Evolutionary conservation across 2,329 filamentous ascomycete genomes (phyloP).

Genomic region (Xylariaceae sp.): DNA sequence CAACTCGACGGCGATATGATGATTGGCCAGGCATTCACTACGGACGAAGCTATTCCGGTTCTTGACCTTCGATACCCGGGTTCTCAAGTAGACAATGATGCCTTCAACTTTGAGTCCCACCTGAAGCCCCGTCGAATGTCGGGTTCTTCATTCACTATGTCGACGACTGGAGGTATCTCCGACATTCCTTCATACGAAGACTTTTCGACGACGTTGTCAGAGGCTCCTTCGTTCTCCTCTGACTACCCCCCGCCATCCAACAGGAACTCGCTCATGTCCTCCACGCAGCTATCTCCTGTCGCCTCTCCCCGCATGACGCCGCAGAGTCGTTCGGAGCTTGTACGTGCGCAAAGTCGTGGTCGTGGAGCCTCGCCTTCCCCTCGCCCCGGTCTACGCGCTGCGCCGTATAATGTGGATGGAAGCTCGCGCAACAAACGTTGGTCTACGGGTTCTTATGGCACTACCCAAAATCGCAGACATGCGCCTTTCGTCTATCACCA

Average conservation of each 20-base stretch:
- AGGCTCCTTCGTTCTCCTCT: constrained; percentile 62
- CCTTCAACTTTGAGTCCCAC: constrained; percentile 47
- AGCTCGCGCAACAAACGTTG: constrained; percentile 66
- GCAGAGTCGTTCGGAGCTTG: constrained; percentile 57
- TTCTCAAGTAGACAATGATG: constrained; percentile 46
- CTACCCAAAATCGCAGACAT: constrained; percentile 50
- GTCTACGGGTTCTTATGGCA: constrained; percentile 71
- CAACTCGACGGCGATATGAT: constrained; percentile 53
- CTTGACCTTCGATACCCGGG: constrained; percentile 55
- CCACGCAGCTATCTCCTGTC: constrained; percentile 68
- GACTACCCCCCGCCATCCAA: constrained; percentile 66
- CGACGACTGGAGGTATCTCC: constrained; percentile 56
- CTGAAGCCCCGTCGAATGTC: constrained; percentile 61
- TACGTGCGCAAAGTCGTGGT: constrained; percentile 62
- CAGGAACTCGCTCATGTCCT: constrained; percentile 66
- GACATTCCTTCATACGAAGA: constrained; percentile 71
- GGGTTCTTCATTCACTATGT: constrained; percentile 70
- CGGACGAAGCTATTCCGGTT: constrained; percentile 60
- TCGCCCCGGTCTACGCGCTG: constrained; percentile 62
- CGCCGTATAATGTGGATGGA: constrained; percentile 66
- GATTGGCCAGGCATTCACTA: constrained; percentile 60
- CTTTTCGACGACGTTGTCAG: constrained; percentile 61
- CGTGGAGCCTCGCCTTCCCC: constrained; percentile 66
- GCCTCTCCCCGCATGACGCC: constrained; percentile 65
- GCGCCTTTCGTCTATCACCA: constrained; percentile 62